phyloP scores from a whole-genome alignment of 306 rosid species.

The Acmispon strigosus region DNA sequence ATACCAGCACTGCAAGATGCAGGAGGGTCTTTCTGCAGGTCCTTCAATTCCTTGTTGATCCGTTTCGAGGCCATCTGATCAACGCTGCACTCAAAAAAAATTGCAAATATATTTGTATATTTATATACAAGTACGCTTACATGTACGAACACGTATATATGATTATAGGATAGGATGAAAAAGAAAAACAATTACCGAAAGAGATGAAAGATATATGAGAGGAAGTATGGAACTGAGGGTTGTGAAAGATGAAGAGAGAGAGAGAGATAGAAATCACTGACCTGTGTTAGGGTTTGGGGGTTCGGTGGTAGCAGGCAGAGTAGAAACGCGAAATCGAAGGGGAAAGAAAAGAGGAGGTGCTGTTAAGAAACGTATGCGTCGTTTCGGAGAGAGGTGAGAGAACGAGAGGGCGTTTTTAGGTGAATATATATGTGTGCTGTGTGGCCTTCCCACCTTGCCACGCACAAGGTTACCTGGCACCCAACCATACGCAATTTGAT shows the following conservation, averaged over 20 bases:
- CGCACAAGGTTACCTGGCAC: no score
- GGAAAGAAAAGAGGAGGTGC: neutral
- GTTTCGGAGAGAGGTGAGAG: no score
- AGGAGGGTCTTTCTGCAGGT: slow-evolving; percentile 63
- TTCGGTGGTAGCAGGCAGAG: no score
- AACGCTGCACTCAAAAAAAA: neutral
- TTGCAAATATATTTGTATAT: neutral
- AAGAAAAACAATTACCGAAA: neutral
- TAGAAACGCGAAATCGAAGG: neutral
- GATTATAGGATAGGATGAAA: no score
- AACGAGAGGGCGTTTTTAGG: no score
- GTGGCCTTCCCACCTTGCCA: no score
- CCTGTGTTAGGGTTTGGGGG: slow-evolving; percentile 20
- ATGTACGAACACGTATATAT: neutral
- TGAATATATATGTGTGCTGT: no score
- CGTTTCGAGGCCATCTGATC: slow-evolving; percentile 42
- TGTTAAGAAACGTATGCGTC: no score
- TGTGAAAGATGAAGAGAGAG: no score
- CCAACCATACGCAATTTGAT: no score
- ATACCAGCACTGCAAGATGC: slow-evolving; percentile 64
- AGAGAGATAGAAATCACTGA: neutral
- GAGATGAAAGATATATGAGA: no score
- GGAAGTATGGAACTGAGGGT: no score
- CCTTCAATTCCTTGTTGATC: slow-evolving; percentile 58
- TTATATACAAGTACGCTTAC: neutral